phyloP scores from a whole-genome alignment of 2,329 filamentous ascomycete species.

The Colletotrichum brevisporum region DNA sequence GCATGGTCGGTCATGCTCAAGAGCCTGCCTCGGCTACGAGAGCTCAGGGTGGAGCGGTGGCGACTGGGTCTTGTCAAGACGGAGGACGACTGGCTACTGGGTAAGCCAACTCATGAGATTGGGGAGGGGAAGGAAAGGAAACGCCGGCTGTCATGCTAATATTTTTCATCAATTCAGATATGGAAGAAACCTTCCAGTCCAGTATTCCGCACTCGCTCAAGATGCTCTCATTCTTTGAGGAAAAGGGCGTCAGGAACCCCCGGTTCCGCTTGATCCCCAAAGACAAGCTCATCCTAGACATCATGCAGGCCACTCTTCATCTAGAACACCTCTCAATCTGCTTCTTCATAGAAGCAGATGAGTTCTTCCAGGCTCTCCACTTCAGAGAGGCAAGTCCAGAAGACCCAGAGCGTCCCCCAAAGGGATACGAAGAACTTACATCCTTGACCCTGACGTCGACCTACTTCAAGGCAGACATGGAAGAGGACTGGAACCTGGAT shows the following conservation, averaged over 20 bases:
- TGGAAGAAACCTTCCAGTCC: background rate
- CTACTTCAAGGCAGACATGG: background rate
- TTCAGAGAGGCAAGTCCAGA: background rate
- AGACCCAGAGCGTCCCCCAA: background rate
- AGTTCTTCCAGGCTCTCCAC: background rate
- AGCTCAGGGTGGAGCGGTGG: constrained; percentile 15
- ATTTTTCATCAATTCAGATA: background rate
- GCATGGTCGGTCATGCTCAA: background rate
- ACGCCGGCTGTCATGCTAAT: background rate
- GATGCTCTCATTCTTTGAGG: background rate
- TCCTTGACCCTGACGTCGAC: background rate
- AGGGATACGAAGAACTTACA: background rate
- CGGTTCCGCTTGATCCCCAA: background rate
- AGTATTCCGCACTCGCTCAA: background rate
- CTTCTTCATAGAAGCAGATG: constrained; percentile 8
- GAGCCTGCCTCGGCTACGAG: background rate
- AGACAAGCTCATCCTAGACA: background rate
- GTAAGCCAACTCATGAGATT: background rate
- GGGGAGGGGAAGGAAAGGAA: background rate
- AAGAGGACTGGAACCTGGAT: background rate
- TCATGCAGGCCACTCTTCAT: background rate
- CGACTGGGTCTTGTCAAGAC: background rate
- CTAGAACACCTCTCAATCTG: background rate
- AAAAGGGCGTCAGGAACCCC: background rate
- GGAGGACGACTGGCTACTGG: background rate